These are phyloP conservation scores for Astrocystis sublimbata DNA, from an alignment of 495 filamentous ascomycete genomes.

Conservation along the genomic window DNA sequence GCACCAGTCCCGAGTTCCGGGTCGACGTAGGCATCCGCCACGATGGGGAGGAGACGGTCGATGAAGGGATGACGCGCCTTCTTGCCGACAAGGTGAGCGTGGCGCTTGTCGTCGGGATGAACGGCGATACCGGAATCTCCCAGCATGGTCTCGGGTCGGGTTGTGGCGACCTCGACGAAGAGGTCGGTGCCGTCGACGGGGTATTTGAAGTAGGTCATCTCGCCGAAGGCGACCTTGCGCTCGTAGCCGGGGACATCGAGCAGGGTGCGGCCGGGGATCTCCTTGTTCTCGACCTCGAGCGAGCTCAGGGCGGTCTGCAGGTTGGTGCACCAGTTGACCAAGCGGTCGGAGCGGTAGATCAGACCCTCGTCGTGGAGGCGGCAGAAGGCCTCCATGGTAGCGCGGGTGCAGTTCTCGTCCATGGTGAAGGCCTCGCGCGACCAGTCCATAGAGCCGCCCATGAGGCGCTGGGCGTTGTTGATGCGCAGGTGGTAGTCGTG, in stretches of 20 bases:
- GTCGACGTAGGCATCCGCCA: constrained; percentile 71
- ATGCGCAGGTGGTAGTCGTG: constrained; percentile 60
- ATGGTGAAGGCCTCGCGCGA: constrained; percentile 73
- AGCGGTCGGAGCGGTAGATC: constrained; percentile 73
- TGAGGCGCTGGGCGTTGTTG: constrained; percentile 41
- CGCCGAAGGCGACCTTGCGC: constrained; percentile 72
- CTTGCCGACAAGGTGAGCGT: constrained; percentile 73
- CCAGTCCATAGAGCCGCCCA: constrained; percentile 66
- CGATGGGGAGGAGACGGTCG: constrained; percentile 57
- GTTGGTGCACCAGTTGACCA: constrained; percentile 77
- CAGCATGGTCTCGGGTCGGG: constrained; percentile 79
- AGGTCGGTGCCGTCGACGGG: constrained; percentile 63
- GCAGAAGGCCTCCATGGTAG: constrained; percentile 72
- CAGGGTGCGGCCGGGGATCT: constrained; percentile 65
- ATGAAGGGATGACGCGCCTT: constrained; percentile 70
- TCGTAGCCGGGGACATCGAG: constrained; percentile 67
- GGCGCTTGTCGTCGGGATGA: constrained; percentile 65
- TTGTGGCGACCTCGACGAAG: constrained; percentile 75
- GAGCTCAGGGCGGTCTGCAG: constrained; percentile 76
- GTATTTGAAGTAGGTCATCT: constrained; percentile 70
- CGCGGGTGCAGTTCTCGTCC: constrained; percentile 64
- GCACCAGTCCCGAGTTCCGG: constrained; percentile 77
- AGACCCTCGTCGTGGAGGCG: constrained; percentile 68
- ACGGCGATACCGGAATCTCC: constrained; percentile 78
- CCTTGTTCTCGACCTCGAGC: constrained; percentile 75